These are phyloP conservation scores for Phytophthora foliorum DNA, from an alignment of 352 stramenopile species.

Conservation along the genomic window DNA sequence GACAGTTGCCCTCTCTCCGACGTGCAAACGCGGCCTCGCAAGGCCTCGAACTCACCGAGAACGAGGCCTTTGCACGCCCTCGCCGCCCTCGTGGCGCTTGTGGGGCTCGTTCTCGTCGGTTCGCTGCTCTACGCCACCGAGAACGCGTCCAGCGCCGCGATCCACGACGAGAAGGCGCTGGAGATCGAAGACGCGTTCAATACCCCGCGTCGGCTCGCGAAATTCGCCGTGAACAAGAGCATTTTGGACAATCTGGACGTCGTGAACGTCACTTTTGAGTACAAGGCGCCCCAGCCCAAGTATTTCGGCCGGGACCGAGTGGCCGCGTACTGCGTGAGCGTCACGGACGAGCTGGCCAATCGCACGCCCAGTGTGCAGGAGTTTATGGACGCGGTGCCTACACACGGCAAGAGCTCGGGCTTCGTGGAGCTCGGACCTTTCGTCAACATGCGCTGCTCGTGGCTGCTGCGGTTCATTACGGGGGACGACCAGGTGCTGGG, in stretches of 20 bases:
- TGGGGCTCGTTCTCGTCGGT: constrained; percentile 29
- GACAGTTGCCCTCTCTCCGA: background rate
- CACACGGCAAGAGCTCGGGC: constrained; percentile 29
- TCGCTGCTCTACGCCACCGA: constrained; percentile 21
- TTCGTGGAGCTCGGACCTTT: constrained; percentile 47
- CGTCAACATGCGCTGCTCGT: constrained; percentile 61
- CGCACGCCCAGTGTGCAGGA: constrained; percentile 24
- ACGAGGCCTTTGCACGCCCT: constrained; percentile 21
- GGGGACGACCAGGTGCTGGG: constrained; percentile 35
- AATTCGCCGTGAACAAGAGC: constrained; percentile 41
- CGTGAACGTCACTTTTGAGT: constrained; percentile 51
- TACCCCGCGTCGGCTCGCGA: constrained; percentile 25
- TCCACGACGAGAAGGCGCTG: constrained; percentile 20
- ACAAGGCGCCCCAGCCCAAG: constrained; percentile 33
- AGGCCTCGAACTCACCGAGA: background rate
- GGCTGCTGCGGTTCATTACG: constrained; percentile 53
- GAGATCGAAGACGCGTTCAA: constrained; percentile 30
- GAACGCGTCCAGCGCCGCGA: constrained; percentile 7
- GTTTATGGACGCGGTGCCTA: constrained; percentile 38
- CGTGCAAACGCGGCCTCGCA: constrained; percentile 26
- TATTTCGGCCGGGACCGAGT: constrained; percentile 38
- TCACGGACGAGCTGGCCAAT: constrained; percentile 27
- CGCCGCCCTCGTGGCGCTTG: constrained; percentile 18
- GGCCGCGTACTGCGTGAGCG: constrained; percentile 45
- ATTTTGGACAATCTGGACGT: constrained; percentile 43